Base-by-base conservation (phyloP, 352 stramenopile genomes). In the Pythium apleroticum region DNA sequence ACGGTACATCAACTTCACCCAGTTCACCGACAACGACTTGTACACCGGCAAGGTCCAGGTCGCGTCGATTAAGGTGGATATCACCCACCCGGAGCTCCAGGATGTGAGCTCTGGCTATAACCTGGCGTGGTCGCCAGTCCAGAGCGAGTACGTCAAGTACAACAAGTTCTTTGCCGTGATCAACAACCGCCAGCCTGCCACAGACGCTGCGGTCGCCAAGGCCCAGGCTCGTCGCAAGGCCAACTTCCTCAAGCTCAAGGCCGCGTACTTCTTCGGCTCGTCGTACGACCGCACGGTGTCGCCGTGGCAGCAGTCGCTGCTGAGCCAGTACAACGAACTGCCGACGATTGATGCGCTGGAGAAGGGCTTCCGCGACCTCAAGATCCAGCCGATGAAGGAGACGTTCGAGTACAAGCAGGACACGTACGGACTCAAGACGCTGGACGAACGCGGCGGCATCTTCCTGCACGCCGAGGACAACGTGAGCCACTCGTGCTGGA, bases 341-440 rank as follows among this genome's bases (percentile, higher is more conserved):
- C 12, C 41, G 58, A 70, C 30, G 12, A 57, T 35, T 4, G 56
- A 75, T 24, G 65, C 76, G 25, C 65, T 84, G 5, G 65, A 64
- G 41, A 65, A 65, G 15, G 64, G 65, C 31, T 84, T 80, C 30
- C 45, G 64, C n/a, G 52, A 35, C 19, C 45, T 88, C 10, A 68
- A 64, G 1, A 52, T 83, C 1, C 52, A 81, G 33, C 54, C 75
- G 4, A 75, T 74, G 67, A 71, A 57, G n/a, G 54, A 77, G 24
- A 76, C 77, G 14, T n/a, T 43, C 3, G 76, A 85, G 65, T 82
- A 81, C 64, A 64, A 58, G 15, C 27, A 66, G 6, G 77, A 86
- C 66, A 65, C 63, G 39, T 85, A 79, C 41, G 72, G 77, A 0
- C 52, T 81, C 20, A 33, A 67, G 22, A 76, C 73, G 33, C 54